Conservation (phyloP, 1,284 basidiomycete genomes). For the Stygiomarasmius scandens region DNA sequence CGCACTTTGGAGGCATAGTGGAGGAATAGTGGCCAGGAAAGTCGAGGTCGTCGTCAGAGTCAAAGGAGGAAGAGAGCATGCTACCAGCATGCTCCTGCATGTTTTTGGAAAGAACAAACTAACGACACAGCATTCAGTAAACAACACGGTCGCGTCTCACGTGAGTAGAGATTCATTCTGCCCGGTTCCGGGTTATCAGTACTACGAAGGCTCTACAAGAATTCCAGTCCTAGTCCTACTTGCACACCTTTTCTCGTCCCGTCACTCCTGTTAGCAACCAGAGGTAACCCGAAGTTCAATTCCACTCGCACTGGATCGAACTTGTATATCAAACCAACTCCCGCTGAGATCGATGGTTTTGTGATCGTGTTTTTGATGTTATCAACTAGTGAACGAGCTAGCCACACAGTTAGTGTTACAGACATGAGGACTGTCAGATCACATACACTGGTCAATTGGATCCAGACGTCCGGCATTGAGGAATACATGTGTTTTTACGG, state of each 20-base stretch:
- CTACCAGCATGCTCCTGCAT: not conserved
- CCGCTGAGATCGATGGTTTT: constrained; percentile 75
- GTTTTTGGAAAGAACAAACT: constrained; percentile 1
- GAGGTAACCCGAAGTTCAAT: constrained; percentile 89
- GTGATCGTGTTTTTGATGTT: constrained; percentile 35
- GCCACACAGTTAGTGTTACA: not conserved
- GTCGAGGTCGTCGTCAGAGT: constrained; percentile 13
- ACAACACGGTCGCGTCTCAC: constrained; percentile 5
- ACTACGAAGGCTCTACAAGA: constrained; percentile 47
- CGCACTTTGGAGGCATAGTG: constrained; percentile 61
- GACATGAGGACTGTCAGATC: constrained; percentile 1
- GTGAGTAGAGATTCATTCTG: not conserved
- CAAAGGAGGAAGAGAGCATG: constrained; percentile 6
- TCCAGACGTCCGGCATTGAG: constrained; percentile 88
- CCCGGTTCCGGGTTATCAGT: not conserved
- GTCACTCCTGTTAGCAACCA: constrained; percentile 81
- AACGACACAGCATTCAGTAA: not conserved
- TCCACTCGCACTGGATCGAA: constrained; percentile 88
- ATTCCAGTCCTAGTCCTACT: constrained; percentile 91
- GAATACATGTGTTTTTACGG: constrained; percentile 85
- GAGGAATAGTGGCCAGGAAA: constrained; percentile 15
- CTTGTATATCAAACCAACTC: constrained; percentile 89
- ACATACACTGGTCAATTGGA: constrained; percentile 59
- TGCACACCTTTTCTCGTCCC: constrained; percentile 82
- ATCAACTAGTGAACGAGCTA: constrained; percentile 44